Conservation (phyloP, 108 stramenopile genomes). For the Discostella pseudostelligera region DNA sequence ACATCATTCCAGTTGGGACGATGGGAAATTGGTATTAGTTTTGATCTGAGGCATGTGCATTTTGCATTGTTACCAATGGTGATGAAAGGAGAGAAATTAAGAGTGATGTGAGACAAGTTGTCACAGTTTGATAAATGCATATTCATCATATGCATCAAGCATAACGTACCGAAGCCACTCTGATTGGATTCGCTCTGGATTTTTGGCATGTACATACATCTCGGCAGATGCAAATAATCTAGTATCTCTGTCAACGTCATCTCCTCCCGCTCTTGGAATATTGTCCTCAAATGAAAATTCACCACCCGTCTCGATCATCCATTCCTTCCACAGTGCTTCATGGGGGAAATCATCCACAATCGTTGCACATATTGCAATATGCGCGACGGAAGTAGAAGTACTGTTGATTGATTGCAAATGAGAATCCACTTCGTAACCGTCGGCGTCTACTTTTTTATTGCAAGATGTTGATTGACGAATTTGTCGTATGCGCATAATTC, state of each 20-base stretch:
- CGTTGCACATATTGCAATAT: constrained; percentile 49
- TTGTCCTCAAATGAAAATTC: not conserved
- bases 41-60: constrained; percentile 17
- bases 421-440: not conserved
- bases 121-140: not conserved
- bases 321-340: constrained; percentile 49
- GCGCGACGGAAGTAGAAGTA: not conserved
- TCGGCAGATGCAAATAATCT: constrained; percentile 27
- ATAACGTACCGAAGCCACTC: constrained; percentile 40
- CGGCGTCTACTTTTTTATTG: not conserved
- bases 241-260: not conserved
- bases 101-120: not conserved
- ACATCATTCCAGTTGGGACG: constrained; percentile 57
- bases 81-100: not conserved
- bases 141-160: not conserved
- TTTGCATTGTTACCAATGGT: too few species aligned
- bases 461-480: constrained; percentile 14
- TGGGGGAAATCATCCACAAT: constrained; percentile 57
- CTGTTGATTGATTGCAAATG: not conserved
- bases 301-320: constrained; percentile 45
- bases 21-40: constrained; percentile 41
- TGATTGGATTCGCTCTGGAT: constrained; percentile 35
- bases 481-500: constrained; percentile 30
- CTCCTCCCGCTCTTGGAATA: too few species aligned
- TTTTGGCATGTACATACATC: constrained; percentile 50